phyloP scores from a whole-genome alignment of 1,284 basidiomycete genomes.

The Mycena sp. region DNA sequence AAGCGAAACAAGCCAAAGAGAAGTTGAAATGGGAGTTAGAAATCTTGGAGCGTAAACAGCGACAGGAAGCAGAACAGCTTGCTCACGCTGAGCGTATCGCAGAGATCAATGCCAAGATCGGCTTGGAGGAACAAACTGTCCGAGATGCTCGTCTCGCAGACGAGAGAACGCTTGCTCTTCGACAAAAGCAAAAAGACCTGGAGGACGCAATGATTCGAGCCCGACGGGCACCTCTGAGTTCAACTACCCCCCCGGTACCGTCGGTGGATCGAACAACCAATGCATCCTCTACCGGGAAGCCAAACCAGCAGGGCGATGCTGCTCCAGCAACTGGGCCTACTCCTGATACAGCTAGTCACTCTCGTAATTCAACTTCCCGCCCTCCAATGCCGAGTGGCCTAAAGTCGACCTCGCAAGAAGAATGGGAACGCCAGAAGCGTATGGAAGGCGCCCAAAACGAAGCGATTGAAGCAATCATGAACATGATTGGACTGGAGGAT shows the following conservation, averaged over 20 bases:
- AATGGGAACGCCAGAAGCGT: slow-evolving; percentile 61
- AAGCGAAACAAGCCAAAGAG: slow-evolving; percentile 40
- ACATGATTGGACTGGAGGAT: slow-evolving; percentile 64
- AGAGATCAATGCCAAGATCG: slow-evolving; percentile 45
- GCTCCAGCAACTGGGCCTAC: no score
- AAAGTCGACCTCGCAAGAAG: slow-evolving; percentile 25
- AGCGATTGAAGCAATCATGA: slow-evolving; percentile 64
- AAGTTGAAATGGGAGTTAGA: slow-evolving; percentile 41
- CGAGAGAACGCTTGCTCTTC: slow-evolving; percentile 39
- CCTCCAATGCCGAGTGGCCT: not conserved
- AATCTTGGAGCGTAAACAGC: slow-evolving; percentile 41
- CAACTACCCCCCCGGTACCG: no score
- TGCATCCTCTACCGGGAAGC: no score
- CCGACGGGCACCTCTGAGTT: not conserved
- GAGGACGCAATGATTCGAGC: slow-evolving; percentile 30
- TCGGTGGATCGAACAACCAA: no score
- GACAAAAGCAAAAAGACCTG: slow-evolving; percentile 47
- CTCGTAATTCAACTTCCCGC: no score
- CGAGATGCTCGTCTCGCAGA: slow-evolving; percentile 38
- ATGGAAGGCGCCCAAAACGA: slow-evolving; percentile 55
- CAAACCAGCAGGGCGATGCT: no score
- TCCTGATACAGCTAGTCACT: no score
- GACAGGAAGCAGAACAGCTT: slow-evolving; percentile 43
- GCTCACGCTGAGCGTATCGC: slow-evolving; percentile 42
- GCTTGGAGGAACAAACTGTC: slow-evolving; percentile 31